Percentiles rank a stretch among this genome's conserved stretches.
phyloP scores from a whole-genome alignment of 169 alveolate species.

The Plasmodium knowlesi region DNA sequence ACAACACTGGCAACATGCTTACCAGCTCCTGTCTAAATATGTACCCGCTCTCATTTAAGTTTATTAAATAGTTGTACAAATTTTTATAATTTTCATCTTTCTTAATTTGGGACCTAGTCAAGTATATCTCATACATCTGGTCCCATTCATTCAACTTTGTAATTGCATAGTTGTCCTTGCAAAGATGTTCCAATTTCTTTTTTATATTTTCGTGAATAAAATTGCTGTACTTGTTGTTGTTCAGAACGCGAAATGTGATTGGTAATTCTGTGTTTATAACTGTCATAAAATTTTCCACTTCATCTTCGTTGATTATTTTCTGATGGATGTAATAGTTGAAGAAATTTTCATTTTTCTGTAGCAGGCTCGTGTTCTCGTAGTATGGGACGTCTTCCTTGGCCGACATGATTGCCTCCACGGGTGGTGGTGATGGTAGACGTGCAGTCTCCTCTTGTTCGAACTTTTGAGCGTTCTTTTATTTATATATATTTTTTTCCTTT shows the following conservation, averaged over 20 bases:
- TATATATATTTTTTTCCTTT: background rate
- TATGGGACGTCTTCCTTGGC: constrained; percentile 49
- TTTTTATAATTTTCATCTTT: constrained; percentile 76
- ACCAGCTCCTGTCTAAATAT: constrained; percentile 96
- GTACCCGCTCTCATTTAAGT: constrained; percentile 93
- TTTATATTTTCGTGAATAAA: constrained; percentile 58
- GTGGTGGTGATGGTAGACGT: constrained; percentile 49
- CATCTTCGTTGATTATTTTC: constrained; percentile 77
- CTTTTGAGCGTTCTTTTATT: constrained; percentile 20
- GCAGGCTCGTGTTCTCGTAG: constrained; percentile 21
- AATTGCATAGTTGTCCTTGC: constrained; percentile 36
- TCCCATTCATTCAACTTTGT: constrained; percentile 71
- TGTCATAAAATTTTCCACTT: constrained; percentile 77
- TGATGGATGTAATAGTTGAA: constrained; percentile 80
- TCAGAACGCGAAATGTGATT: constrained; percentile 79
- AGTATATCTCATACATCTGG: constrained; percentile 61
- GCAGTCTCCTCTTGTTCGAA: background rate
- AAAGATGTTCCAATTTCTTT: constrained; percentile 43
- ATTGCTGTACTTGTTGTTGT: constrained; percentile 50
- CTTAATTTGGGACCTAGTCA: constrained; percentile 77
- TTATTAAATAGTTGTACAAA: constrained; percentile 83
- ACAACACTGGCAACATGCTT: constrained; percentile 96
- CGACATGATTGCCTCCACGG: constrained; percentile 76
- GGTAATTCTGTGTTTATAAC: constrained; percentile 77
- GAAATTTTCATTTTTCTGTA: constrained; percentile 76